Conservation (phyloP, 305 asterid species). For the Fraxinus baroniana region DNA sequence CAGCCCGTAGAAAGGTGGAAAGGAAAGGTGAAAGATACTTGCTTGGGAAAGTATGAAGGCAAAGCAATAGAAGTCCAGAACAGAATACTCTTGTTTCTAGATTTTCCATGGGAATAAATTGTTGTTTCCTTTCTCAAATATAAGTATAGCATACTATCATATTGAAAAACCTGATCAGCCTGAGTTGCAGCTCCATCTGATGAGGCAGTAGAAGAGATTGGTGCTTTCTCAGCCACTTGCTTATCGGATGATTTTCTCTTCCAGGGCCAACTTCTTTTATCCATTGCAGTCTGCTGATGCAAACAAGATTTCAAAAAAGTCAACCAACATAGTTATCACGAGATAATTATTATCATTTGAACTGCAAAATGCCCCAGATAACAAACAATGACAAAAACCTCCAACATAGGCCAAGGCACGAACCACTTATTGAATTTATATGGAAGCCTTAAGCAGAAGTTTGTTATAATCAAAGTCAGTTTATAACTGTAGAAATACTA, state of each 20-base stretch:
- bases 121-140: background rate
- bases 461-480: background rate
- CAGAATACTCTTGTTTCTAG: background rate
- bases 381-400: constrained; percentile 8
- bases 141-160: constrained; percentile 6
- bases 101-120: background rate
- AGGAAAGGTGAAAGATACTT: background rate
- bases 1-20: background rate
- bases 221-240: constrained; percentile 50
- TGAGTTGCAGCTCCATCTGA: constrained; percentile 45
- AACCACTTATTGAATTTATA: constrained; percentile 3
- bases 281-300: constrained; percentile 54
- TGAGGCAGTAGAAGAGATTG: constrained; percentile 41
- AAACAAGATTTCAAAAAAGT: constrained; percentile 14
- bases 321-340: background rate
- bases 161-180: constrained; percentile 59
- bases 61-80: background rate
- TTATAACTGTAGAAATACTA: background rate
- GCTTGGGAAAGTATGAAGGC: background rate
- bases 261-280: constrained; percentile 96
- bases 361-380: background rate
- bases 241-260: constrained; percentile 93
- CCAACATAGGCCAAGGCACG: constrained; percentile 12
- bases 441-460: background rate
- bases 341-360: constrained; percentile 1